A percentile compares a stretch with the other conserved stretches of the same genome.
Evolutionary conservation across 2,329 filamentous ascomycete species (phyloP).

Genomic region (Blastomyces parvus): DNA sequence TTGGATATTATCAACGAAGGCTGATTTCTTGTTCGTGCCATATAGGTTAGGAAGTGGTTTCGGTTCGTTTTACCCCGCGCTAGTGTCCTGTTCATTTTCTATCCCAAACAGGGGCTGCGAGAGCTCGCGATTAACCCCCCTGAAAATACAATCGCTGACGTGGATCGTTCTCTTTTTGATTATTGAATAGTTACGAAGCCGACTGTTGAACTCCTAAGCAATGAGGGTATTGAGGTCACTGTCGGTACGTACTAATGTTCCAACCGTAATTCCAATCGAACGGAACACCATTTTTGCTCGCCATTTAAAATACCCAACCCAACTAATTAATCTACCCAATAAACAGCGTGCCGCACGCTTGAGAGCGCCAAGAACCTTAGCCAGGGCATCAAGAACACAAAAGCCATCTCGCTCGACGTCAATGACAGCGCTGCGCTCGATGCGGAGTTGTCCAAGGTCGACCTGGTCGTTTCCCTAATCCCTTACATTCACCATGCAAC

Average conservation of each 20-base stretch:
- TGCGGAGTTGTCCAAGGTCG: constrained; percentile 66
- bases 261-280: not conserved
- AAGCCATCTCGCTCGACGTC: constrained; percentile 76
- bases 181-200: constrained; percentile 47
- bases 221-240: constrained; percentile 54
- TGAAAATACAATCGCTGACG: not conserved
- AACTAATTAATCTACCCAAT: not conserved
- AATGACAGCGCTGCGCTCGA: constrained; percentile 67
- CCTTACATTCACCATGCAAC: constrained; percentile 82
- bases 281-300: not conserved
- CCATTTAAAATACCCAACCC: not conserved
- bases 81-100: not conserved
- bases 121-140: not conserved
- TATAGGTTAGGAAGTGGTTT: constrained; percentile 18
- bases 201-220: constrained; percentile 54
- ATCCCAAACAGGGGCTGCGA: no score
- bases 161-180: not conserved
- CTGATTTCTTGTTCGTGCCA: not conserved
- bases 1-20: not conserved
- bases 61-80: constrained; percentile 10
- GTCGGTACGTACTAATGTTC: constrained; percentile 43
- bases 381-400: constrained; percentile 61
- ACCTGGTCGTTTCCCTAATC: constrained; percentile 73
- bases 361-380: constrained; percentile 66
- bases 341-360: constrained; percentile 68